phyloP scores from a whole-genome alignment of 225 moss, liverwort and hornwort species.

The Sphagnum contortum region DNA sequence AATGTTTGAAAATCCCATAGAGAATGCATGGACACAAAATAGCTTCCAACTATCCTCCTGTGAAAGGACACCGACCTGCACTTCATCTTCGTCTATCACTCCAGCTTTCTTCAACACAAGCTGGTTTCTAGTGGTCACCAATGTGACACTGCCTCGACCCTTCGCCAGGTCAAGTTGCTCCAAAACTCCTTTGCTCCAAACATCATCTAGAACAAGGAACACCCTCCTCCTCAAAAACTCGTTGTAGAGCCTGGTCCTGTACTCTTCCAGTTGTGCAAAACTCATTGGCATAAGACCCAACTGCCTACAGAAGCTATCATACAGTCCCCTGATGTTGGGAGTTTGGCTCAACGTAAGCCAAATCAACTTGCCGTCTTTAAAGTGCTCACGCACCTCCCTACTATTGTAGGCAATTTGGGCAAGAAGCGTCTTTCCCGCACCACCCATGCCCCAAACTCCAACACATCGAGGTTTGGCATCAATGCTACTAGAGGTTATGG shows the following conservation, averaged over 20 bases:
- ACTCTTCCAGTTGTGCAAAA: background rate
- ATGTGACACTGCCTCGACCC: slow-evolving; percentile 4
- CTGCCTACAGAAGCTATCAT: background rate
- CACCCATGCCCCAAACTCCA: slow-evolving; percentile 15
- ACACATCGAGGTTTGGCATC: slow-evolving; percentile 4
- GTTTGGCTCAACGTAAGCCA: slow-evolving; percentile 7
- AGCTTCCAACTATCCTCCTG: slow-evolving; percentile 10
- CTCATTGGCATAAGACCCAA: background rate
- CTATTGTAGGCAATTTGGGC: slow-evolving; percentile 5
- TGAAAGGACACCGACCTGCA: slow-evolving; percentile 5
- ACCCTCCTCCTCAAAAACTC: background rate
- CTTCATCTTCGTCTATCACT: background rate
- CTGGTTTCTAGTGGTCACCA: slow-evolving; percentile 8
- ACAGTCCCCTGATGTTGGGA: background rate
- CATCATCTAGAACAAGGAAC: slow-evolving; percentile 16
- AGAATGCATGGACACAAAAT: background rate
- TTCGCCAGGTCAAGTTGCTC: background rate
- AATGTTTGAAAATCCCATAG: background rate
- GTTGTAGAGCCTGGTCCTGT: background rate
- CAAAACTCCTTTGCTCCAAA: slow-evolving; percentile 6
- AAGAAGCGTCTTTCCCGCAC: slow-evolving; percentile 8
- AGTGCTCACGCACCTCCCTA: background rate
- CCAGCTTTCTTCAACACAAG: background rate
- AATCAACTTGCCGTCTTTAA: background rate
- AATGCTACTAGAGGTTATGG: background rate